phyloP scores from a whole-genome alignment of 2,329 filamentous ascomycete genomes.

The Curvularia hawaiiensis region DNA sequence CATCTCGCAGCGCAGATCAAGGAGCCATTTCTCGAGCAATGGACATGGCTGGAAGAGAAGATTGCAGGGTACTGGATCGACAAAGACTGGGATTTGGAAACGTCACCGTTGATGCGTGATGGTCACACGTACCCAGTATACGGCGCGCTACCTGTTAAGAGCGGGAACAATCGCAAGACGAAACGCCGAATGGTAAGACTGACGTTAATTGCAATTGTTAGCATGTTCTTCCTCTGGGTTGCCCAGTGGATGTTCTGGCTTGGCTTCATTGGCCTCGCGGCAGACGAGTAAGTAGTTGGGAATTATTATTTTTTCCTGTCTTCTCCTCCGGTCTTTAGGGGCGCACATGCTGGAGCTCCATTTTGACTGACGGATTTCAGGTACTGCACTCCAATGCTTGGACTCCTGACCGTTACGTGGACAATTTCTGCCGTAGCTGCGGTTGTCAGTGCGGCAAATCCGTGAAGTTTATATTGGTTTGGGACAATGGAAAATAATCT shows the following conservation, averaged over 20 bases:
- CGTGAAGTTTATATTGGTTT: not conserved
- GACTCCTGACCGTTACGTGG: constrained; percentile 30
- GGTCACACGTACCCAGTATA: constrained; percentile 12
- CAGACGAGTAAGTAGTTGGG: constrained; percentile 35
- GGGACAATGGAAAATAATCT: not conserved
- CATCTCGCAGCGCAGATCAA: constrained; percentile 8
- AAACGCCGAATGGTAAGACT: constrained; percentile 13
- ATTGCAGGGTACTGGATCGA: constrained; percentile 11
- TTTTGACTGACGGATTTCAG: constrained; percentile 26
- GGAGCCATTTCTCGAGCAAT: constrained; percentile 5
- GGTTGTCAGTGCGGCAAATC: not conserved
- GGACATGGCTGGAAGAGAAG: constrained; percentile 10
- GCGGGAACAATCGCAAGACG: not conserved
- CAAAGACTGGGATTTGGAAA: constrained; percentile 11
- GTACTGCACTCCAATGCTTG: constrained; percentile 37
- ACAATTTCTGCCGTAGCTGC: constrained; percentile 9
- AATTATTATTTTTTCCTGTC: no score
- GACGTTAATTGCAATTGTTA: constrained; percentile 17
- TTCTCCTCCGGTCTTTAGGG: not conserved
- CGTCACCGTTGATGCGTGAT: constrained; percentile 11
- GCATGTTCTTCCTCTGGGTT: constrained; percentile 31
- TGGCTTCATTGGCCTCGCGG: constrained; percentile 33
- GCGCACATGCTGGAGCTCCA: not conserved
- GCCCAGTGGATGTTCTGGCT: constrained; percentile 40
- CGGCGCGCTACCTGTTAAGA: constrained; percentile 19